Evolutionary conservation across 2,329 filamentous ascomycete species (phyloP), one percentile per base, ranked within the genome.

Genomic region (Nemania sp.): DNA sequence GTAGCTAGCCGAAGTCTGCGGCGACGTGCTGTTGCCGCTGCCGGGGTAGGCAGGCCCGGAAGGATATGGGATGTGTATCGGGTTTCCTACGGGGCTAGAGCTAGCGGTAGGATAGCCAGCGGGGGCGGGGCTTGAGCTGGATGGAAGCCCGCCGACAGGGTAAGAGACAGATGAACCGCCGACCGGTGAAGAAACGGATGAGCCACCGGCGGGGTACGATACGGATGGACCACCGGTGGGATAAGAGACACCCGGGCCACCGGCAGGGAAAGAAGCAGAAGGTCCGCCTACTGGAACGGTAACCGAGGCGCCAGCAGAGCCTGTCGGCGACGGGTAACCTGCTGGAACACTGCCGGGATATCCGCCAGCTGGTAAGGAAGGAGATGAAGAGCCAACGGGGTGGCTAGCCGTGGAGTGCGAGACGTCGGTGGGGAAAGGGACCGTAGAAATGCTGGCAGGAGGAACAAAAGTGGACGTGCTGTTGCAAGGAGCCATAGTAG

Each of bases 401-500:
- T 17, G 7, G 18, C 18, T 60, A 15, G 59, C 34, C 17, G 45
- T 40, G 43, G 46, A 48, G 40, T 58, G 54, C 17, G 65, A 48
- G 42, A 65, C 58, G 21, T 46, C 60, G 49, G 63, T 64, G 42
- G 66, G 55, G 54, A 54, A 62, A 10, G 65, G 64, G 11, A 62
- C 43, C 5, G 57, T 58, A 11, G 61, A 57, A 39, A 64, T 21
- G 18, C 35, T 15, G 4, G 69, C 51, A 25, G 71, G 70, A 25
- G 71, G 65, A 46, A 65, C 66, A 58, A 73, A 71, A 15, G 71
- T 72, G 12, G 64, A 57, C 5, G 64, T 66, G 54, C 61, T 59
- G 29, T 68, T 67, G 66, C 69, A 71, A 54, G 71, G 67, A 45
- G 64, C 59, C 25, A 72, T 65, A 47, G 68, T 71, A 15, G 64